These are phyloP conservation scores for Polyporus arcularius DNA, from an alignment of 768 basidiomycete species.

Conservation along the genomic window DNA sequence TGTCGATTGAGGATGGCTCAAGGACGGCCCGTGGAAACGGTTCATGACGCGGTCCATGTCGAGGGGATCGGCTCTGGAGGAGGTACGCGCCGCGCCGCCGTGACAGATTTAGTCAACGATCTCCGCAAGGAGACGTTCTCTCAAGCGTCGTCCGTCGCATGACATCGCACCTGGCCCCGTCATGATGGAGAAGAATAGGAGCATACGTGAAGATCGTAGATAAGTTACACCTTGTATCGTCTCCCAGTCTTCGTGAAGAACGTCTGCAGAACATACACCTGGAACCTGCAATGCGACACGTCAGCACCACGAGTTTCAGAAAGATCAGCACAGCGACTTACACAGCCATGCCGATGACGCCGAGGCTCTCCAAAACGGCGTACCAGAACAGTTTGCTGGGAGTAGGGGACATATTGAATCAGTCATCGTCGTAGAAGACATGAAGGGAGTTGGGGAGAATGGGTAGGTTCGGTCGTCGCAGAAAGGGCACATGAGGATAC, in stretches of 20 bases:
- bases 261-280: constrained; percentile 91
- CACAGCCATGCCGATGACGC: constrained; percentile 85
- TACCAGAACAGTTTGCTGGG: constrained; percentile 92
- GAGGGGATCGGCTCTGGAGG: too few species aligned
- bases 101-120: too few species aligned
- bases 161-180: background rate
- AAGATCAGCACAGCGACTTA: constrained; percentile 43
- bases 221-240: constrained; percentile 77
- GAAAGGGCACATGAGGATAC: background rate
- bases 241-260: constrained; percentile 96
- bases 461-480: too few species aligned
- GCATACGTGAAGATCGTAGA: constrained; percentile 17
- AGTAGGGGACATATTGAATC: background rate
- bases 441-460: too few species aligned
- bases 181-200: background rate
- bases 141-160: background rate
- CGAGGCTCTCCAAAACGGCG: constrained; percentile 76
- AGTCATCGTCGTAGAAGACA: too few species aligned
- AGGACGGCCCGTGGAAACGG: background rate
- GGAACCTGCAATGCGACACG: constrained; percentile 53
- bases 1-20: background rate
- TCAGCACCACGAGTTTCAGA: constrained; percentile 4
- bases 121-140: background rate
- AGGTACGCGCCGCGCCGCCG: too few species aligned
- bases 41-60: too few species aligned